Evolutionary conservation across 208 protist species (phyloP).

Genomic region (Trichomonas tenax): DNA sequence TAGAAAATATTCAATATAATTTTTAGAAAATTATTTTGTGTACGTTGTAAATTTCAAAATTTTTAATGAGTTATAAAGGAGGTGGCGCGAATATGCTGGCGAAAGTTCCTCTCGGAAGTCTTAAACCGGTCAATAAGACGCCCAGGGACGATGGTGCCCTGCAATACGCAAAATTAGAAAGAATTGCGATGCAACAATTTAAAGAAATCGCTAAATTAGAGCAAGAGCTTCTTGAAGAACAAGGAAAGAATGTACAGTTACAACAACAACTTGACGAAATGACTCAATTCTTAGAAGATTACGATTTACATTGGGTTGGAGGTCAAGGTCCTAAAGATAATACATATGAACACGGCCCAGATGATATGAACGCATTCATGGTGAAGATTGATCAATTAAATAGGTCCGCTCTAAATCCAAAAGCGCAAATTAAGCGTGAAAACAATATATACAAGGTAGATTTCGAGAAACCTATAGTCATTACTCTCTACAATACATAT

Average conservation of each 20-base stretch:
- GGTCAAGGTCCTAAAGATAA: background rate
- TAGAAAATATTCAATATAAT: no score
- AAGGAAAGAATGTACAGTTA: background rate
- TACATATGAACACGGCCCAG: background rate
- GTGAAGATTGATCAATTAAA: background rate
- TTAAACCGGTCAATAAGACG: background rate
- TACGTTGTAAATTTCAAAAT: background rate
- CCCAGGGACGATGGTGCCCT: background rate
- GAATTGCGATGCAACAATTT: background rate
- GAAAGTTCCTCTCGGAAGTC: background rate
- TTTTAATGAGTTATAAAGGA: background rate
- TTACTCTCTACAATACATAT: background rate
- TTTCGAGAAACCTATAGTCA: background rate
- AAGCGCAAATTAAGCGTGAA: background rate
- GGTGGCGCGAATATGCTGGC: background rate
- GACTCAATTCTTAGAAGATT: conserved; percentile 3
- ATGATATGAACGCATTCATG: background rate
- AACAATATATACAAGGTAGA: background rate
- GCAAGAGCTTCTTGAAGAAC: background rate
- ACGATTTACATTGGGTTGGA: background rate
- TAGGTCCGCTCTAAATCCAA: background rate
- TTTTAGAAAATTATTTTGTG: no score
- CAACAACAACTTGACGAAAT: background rate
- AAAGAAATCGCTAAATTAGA: background rate
- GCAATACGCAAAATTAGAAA: background rate